Percentiles rank a stretch among this genome's conserved stretches.
These are phyloP conservation scores for Pythium phragmitis DNA, from an alignment of 352 stramenopile species.

Conservation along the genomic window DNA sequence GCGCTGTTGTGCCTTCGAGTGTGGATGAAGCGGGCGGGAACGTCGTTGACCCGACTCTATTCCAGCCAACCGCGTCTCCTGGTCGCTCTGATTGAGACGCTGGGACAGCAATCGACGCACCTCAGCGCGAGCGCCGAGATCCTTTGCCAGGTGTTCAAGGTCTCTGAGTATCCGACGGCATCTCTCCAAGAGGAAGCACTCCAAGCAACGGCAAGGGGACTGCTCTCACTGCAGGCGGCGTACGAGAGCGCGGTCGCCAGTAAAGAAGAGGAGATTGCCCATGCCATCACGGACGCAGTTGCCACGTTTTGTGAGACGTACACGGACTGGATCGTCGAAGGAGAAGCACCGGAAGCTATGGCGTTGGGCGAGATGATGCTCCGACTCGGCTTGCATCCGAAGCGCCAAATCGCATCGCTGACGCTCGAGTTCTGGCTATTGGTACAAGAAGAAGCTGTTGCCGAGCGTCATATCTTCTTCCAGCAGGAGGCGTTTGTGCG, in stretches of 20 bases:
- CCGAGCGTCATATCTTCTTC: slow-evolving; percentile 50
- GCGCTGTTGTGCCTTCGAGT: slow-evolving; percentile 56
- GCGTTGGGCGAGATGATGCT: slow-evolving; percentile 60
- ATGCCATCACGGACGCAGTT: slow-evolving; percentile 61
- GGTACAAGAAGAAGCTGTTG: slow-evolving; percentile 67
- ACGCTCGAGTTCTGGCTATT: slow-evolving; percentile 77
- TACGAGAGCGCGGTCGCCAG: slow-evolving; percentile 48
- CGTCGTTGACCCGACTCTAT: slow-evolving; percentile 53
- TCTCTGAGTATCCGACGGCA: slow-evolving; percentile 55
- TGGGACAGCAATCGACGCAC: slow-evolving; percentile 50
- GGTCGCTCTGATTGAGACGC: slow-evolving; percentile 41
- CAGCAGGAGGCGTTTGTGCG: slow-evolving; percentile 52
- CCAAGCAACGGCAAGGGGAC: slow-evolving; percentile 36
- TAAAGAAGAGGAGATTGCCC: slow-evolving; percentile 57
- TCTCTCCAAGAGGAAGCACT: slow-evolving; percentile 46
- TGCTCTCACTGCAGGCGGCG: slow-evolving; percentile 45
- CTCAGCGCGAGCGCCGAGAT: slow-evolving; percentile 52
- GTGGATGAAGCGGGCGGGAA: slow-evolving; percentile 56
- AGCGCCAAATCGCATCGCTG: slow-evolving; percentile 70
- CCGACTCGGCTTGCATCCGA: slow-evolving; percentile 48
- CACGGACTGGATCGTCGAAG: slow-evolving; percentile 66
- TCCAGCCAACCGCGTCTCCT: slow-evolving; percentile 42
- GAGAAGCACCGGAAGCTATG: slow-evolving; percentile 34
- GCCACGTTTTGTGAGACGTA: slow-evolving; percentile 72
- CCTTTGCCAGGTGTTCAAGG: slow-evolving; percentile 53